These are phyloP conservation scores for Septoria linicola DNA, from an alignment of 2,329 filamentous ascomycete genomes.

Conservation along the genomic window DNA sequence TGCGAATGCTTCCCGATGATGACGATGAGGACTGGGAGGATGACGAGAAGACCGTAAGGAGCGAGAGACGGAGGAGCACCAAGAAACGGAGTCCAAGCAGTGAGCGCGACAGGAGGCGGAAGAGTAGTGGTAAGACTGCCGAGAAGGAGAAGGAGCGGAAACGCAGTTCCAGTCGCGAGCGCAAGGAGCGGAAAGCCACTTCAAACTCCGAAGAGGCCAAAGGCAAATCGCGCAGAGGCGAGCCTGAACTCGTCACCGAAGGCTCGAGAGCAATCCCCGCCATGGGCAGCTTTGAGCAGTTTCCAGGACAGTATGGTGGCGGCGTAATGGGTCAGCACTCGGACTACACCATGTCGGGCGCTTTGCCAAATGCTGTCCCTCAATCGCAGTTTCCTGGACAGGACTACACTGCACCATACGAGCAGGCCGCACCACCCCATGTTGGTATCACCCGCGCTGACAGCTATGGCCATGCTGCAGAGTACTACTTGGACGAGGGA, in stretches of 20 bases:
- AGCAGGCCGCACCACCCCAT: conserved; percentile 24
- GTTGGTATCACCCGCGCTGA: conserved; percentile 35
- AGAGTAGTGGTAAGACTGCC: conserved; percentile 31
- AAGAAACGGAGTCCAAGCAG: conserved; percentile 26
- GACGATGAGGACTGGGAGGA: conserved; percentile 36
- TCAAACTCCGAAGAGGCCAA: conserved; percentile 22
- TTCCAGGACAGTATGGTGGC: conserved; percentile 33
- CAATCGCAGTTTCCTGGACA: conserved; percentile 58
- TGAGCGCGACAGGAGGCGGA: conserved; percentile 29
- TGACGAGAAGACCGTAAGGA: conserved; percentile 32
- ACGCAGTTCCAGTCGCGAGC: conserved; percentile 29
- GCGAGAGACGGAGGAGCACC: conserved; percentile 31
- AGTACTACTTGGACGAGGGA: conserved; percentile 63
- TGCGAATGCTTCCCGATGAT: conserved; percentile 35
- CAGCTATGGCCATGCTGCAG: conserved; percentile 55
- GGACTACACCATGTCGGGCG: conserved; percentile 33
- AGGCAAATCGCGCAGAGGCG: conserved; percentile 20
- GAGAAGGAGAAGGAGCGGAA: conserved; percentile 33
- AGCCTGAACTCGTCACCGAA: conserved; percentile 22
- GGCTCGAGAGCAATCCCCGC: conserved; percentile 30
- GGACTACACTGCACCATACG: conserved; percentile 44
- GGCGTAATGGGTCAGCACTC: conserved; percentile 21
- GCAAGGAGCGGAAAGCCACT: conserved; percentile 21
- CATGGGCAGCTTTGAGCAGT: conserved; percentile 36
- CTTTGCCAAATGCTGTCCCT: conserved; percentile 30